Base-by-base conservation (phyloP, 2,329 filamentous ascomycete genomes). In the Pseudocercospora pini-densiflorae region DNA sequence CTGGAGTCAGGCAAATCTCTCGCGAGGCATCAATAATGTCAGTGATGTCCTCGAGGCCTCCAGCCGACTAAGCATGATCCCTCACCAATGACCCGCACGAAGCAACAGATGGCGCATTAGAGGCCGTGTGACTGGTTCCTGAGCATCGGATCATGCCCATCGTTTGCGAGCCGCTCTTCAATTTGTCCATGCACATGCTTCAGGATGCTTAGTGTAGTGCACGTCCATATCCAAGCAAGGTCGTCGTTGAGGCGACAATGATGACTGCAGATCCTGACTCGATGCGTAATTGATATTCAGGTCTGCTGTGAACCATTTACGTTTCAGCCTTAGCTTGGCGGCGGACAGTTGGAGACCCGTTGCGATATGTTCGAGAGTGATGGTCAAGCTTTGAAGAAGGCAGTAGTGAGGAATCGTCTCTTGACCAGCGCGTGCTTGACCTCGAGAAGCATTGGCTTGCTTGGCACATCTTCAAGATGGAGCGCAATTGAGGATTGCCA, bases 311-410 rank as follows among this genome's bases (percentile, higher is more conserved):
- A 49, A 40, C 45, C 31, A 43, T 62, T 47, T 14, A 23, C 54
- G 43, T 59, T 54, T 58, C 47, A 64, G 47, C 49, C 59, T 62
- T 51, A 57, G 36, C 47, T 55, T 62, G 29, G 58, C 61, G n/a
- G 31, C 61, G 53, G 64, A 63, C 55, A 66, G 31, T 58, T 60
- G 60, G 60, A 65, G 58, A 65, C 24, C 59, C 58, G 58, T 51
- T 63, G 43, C 24, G 31, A 61, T 29, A 19, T 29, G 40, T 59
- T 36, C 51, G n/a, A 19, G 21, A n/a, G 51, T 19, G 16, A 8
- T 31, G 27, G 24, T 19, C 23, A 55, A 55, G 24, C 24, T 55
- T 31, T 19, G 12, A 16, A 10, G 10, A 6, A n/a, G 27, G 23
- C 23, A 31, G 27, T n/a, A 55, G 16, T n/a, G 23, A 29, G 31